A percentile compares a stretch with the other conserved stretches of the same genome.
Evolutionary conservation across 495 filamentous ascomycete genomes (phyloP).

Genomic region (Pyrenopolyporus hunteri): DNA sequence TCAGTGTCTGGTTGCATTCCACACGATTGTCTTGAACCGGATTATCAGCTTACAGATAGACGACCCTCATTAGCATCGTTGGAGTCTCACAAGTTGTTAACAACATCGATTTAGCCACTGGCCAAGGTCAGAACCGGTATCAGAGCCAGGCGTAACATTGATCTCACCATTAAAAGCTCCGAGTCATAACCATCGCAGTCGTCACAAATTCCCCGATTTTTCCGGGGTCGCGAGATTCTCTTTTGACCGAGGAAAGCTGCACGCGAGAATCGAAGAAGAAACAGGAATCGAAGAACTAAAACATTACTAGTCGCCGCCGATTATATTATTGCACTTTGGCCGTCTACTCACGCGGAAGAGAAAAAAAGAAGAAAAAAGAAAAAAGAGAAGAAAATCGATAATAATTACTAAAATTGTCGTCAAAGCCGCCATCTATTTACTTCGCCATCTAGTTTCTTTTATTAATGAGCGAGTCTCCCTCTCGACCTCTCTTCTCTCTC

Average conservation of each 20-base stretch:
- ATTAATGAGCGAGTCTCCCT: too few relatives aligned
- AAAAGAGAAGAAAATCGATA: too few relatives aligned
- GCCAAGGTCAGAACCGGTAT: conserved; percentile 6
- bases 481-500: too few relatives aligned
- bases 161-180: conserved; percentile 32
- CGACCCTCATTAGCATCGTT: conserved; percentile 14
- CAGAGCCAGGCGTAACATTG: conserved; percentile 21
- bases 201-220: conserved; percentile 30
- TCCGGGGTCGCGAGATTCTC: conserved; percentile 11
- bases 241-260: conserved; percentile 1
- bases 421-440: too few relatives aligned
- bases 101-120: conserved; percentile 17
- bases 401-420: too few relatives aligned
- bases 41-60: conserved; percentile 31
- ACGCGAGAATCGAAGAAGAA: neutral
- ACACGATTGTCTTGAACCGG: conserved; percentile 16
- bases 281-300: neutral
- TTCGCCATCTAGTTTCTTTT: too few relatives aligned
- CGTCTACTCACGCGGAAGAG: too few relatives aligned
- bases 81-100: conserved; percentile 19
- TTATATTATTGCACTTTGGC: too few relatives aligned
- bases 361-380: too few relatives aligned
- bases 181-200: conserved; percentile 23
- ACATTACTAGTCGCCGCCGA: too few relatives aligned
- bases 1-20: conserved; percentile 24